phyloP scores from a whole-genome alignment of 345 rosid genomes.

The Eucalyptus erythrocorys region DNA sequence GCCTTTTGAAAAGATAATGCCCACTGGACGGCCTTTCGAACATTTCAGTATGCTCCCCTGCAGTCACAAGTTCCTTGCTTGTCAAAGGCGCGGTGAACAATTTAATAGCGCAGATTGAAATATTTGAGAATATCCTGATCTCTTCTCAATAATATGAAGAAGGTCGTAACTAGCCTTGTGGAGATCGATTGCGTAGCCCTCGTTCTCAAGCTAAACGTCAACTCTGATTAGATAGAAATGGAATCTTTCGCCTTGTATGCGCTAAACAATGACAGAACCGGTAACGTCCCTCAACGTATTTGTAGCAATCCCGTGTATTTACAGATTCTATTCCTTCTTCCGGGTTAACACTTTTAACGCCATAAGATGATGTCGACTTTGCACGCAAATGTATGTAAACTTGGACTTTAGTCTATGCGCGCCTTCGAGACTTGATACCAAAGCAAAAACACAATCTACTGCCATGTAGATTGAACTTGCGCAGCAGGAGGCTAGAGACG shows the following conservation, averaged over 20 bases:
- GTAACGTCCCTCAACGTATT: background rate
- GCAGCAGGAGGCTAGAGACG: no score
- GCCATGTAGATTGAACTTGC: background rate
- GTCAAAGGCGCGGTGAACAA: background rate
- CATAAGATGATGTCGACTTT: background rate
- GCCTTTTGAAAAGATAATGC: background rate
- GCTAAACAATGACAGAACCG: background rate
- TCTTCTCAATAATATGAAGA: background rate
- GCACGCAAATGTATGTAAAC: background rate
- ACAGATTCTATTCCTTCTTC: background rate
- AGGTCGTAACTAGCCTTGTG: background rate
- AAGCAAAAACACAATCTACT: background rate
- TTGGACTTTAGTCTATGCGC: background rate
- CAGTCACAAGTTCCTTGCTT: background rate
- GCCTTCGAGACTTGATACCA: background rate
- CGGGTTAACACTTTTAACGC: background rate
- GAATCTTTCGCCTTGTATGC: background rate
- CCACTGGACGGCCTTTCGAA: background rate
- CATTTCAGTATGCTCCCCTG: background rate
- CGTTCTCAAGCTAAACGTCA: background rate
- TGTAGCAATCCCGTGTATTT: background rate
- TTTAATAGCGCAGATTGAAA: background rate
- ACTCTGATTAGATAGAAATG: background rate
- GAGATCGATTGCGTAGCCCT: background rate
- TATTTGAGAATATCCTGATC: background rate